Conservation (phyloP, 306 rosid species). For the Inga oerstediana region DNA sequence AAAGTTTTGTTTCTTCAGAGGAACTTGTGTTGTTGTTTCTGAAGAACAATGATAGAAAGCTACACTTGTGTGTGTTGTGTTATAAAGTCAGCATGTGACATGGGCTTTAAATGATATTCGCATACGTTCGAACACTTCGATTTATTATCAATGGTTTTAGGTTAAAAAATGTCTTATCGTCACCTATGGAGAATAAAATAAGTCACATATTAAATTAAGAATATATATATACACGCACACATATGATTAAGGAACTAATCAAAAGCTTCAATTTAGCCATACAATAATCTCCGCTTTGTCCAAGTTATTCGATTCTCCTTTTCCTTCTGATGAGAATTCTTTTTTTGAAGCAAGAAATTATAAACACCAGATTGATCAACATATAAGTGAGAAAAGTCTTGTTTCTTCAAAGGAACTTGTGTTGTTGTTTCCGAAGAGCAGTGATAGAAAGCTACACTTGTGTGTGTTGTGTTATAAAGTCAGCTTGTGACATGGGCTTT, state of each 20-base stretch:
- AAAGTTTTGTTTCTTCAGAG: no score
- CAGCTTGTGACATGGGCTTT: background rate
- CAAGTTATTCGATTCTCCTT: background rate
- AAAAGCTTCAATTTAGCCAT: background rate
- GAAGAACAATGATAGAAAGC: background rate
- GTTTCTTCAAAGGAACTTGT: background rate
- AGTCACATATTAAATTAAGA: no score
- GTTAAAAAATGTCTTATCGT: no score
- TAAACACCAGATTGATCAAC: background rate
- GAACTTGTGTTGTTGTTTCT: background rate
- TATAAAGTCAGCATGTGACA: background rate
- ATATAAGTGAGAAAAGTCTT: no score
- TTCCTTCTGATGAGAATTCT: background rate
- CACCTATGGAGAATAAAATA: no score
- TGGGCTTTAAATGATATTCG: background rate
- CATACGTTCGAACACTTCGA: no score
- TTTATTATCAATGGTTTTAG: no score
- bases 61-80: background rate
- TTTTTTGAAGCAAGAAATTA: background rate
- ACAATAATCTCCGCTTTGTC: background rate
- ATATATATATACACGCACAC: no score
- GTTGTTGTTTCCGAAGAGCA: background rate
- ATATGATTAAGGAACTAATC: no score
- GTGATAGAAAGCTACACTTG: background rate
- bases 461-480: background rate